phyloP scores from a whole-genome alignment of 2,329 filamentous ascomycete species.

The Epichloe hybrida region DNA sequence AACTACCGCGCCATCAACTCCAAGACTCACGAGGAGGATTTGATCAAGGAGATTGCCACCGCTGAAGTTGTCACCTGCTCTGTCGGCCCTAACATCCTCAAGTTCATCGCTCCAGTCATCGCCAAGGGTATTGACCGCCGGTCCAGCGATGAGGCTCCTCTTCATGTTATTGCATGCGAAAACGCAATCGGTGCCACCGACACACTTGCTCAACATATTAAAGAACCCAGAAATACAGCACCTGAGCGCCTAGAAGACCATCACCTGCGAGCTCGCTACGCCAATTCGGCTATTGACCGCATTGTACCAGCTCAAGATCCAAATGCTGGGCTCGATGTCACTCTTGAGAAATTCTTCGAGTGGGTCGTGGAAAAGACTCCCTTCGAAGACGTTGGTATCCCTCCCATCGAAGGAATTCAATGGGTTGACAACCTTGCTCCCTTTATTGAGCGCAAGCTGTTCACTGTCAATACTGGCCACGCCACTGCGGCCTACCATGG shows the following conservation, averaged over 20 bases:
- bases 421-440: slow-evolving; percentile 86
- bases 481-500: slow-evolving; percentile 94
- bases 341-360: slow-evolving; percentile 97
- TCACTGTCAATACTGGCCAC: slow-evolving; percentile 97
- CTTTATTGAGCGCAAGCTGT: slow-evolving; percentile 98
- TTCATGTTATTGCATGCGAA: slow-evolving; percentile 94
- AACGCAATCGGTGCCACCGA: slow-evolving; percentile 94
- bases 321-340: slow-evolving; percentile 73
- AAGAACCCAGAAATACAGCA: slow-evolving; percentile 57
- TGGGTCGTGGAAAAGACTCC: slow-evolving; percentile 90
- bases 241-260: slow-evolving; percentile 54
- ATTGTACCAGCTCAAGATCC: slow-evolving; percentile 87
- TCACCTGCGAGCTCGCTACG: slow-evolving; percentile 67
- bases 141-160: slow-evolving; percentile 45
- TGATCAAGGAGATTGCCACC: slow-evolving; percentile 72
- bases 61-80: slow-evolving; percentile 93
- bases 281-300: slow-evolving; percentile 96
- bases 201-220: slow-evolving; percentile 71
- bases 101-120: slow-evolving; percentile 90
- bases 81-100: slow-evolving; percentile 89
- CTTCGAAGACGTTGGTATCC: slow-evolving; percentile 53
- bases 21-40: slow-evolving; percentile 65
- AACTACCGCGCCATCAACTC: slow-evolving; percentile 98
- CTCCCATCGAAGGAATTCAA: slow-evolving; percentile 74
- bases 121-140: slow-evolving; percentile 84